Percentiles rank a stretch among this genome's conserved stretches.
Conservation (phyloP, 441 rosid genomes). For the Populus hybrid region DNA sequence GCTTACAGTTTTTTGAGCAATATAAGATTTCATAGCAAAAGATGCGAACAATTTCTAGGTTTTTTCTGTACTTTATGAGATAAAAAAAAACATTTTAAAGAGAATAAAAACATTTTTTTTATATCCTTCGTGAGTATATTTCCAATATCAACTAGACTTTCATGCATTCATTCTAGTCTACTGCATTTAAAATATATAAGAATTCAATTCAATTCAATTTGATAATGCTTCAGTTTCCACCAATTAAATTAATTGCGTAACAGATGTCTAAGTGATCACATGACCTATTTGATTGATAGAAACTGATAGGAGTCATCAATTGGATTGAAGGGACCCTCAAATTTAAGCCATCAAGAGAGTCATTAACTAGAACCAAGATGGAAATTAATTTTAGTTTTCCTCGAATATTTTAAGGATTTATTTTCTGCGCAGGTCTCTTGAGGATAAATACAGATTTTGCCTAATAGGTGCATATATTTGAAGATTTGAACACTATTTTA, state of each 20-base stretch:
- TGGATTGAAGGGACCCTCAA: neutral
- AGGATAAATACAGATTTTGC: no score
- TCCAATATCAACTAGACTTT: neutral
- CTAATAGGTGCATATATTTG: no score
- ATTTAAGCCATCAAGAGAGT: neutral
- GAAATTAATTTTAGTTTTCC: neutral
- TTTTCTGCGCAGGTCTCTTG: no score
- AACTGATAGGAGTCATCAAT: neutral
- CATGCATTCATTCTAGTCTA: neutral
- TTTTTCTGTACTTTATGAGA: neutral
- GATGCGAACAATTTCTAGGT: neutral
- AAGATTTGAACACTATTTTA: no score
- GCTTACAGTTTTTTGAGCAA: neutral
- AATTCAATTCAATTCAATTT: no score
- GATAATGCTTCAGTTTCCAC: neutral
- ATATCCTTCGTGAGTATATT: neutral
- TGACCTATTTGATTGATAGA: neutral
- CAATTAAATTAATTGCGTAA: neutral
- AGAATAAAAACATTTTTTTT: no score
- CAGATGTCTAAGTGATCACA: neutral
- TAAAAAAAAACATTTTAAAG: no score
- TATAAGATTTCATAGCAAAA: neutral
- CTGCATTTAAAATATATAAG: neutral
- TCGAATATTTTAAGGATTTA: neutral
- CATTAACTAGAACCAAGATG: neutral